phyloP scores from a whole-genome alignment of 805 yeast genomes.

The Vanderwaltozyma polyspora region DNA sequence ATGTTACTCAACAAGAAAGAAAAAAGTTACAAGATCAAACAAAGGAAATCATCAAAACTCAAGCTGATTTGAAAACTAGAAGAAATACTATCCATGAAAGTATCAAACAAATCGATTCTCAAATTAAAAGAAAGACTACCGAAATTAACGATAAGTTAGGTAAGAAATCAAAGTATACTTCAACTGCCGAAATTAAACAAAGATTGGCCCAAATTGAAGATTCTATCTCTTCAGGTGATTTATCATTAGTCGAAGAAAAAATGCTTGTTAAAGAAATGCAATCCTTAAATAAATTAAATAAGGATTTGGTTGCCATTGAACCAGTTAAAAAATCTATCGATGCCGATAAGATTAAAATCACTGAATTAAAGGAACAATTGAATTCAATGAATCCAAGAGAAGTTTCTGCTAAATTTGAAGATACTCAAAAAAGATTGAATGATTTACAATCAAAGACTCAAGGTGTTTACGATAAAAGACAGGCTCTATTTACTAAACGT shows the following conservation, averaged over 20 bases:
- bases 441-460: slow-evolving; percentile 51
- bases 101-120: slow-evolving; percentile 57
- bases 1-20: slow-evolving; percentile 39
- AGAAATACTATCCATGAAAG: slow-evolving; percentile 45
- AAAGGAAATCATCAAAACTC: slow-evolving; percentile 35
- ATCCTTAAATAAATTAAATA: slow-evolving; percentile 65
- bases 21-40: slow-evolving; percentile 43
- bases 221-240: slow-evolving; percentile 62
- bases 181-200: slow-evolving; percentile 56
- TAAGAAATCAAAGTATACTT: slow-evolving; percentile 44
- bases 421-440: slow-evolving; percentile 57
- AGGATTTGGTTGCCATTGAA: slow-evolving; percentile 64
- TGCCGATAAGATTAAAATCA: slow-evolving; percentile 61
- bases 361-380: slow-evolving; percentile 60
- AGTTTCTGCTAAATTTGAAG: slow-evolving; percentile 56
- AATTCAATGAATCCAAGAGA: slow-evolving; percentile 48
- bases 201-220: slow-evolving; percentile 58
- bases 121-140: slow-evolving; percentile 59
- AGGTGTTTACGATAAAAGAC: slow-evolving; percentile 53
- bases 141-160: slow-evolving; percentile 50
- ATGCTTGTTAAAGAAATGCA: slow-evolving; percentile 75
- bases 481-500: slow-evolving; percentile 52
- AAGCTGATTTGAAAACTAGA: slow-evolving; percentile 36
- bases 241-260: slow-evolving; percentile 87
- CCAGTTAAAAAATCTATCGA: slow-evolving; percentile 72